These are phyloP conservation scores for Phytophthora pini DNA, from an alignment of 352 stramenopile species.

Conservation along the genomic window DNA sequence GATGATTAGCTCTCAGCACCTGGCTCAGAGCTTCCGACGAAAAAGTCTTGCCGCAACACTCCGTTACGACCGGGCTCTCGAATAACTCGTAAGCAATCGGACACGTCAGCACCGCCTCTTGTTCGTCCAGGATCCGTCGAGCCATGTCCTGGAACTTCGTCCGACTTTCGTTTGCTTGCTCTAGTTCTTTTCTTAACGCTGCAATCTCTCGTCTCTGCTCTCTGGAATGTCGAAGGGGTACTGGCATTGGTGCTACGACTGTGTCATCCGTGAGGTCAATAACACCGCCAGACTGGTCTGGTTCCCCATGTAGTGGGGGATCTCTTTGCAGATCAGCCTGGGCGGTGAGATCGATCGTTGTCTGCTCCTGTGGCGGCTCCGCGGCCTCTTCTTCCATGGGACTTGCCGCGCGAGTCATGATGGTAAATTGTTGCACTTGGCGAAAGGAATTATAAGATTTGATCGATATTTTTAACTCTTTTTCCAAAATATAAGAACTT, in stretches of 20 bases:
- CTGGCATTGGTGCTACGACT: background rate
- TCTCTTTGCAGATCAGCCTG: background rate
- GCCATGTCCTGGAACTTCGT: background rate
- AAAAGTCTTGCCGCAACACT: conserved; percentile 24
- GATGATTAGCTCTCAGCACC: background rate
- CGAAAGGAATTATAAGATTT: no score
- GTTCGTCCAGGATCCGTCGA: conserved; percentile 6
- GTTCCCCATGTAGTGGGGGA: background rate
- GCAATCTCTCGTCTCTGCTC: background rate
- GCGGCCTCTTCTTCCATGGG: background rate
- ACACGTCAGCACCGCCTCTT: conserved; percentile 18
- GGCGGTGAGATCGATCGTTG: conserved; percentile 1
- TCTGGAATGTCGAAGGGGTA: background rate
- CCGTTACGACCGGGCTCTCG: conserved; percentile 18
- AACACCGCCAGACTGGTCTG: background rate
- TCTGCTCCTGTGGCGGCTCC: background rate
- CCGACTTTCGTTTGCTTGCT: conserved; percentile 3
- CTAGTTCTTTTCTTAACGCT: conserved; percentile 1
- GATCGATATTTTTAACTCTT: no score
- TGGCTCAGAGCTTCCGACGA: conserved; percentile 7
- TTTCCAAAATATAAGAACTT: no score
- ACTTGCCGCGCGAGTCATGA: background rate
- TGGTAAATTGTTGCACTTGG: background rate
- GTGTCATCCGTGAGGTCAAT: conserved; percentile 11
- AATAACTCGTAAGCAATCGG: conserved; percentile 23